phyloP scores from a whole-genome alignment of 2,329 filamentous ascomycete genomes.

The Aspergillus sergii region DNA sequence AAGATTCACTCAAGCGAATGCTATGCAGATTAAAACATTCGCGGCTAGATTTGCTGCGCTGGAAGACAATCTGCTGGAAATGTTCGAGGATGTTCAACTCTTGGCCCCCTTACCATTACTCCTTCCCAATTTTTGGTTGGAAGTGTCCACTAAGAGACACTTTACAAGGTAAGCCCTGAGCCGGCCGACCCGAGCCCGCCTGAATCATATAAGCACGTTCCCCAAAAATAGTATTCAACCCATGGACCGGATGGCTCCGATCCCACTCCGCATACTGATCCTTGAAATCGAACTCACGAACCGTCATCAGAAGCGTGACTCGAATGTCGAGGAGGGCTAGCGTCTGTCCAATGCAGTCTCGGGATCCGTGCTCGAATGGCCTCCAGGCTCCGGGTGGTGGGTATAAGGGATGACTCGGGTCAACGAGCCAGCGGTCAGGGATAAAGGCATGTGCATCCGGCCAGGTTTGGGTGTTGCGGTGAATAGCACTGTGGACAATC shows the following conservation, averaged over 20 bases:
- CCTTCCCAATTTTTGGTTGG: background rate
- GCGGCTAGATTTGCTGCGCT: too few relatives aligned
- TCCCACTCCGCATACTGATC: conserved; percentile 9
- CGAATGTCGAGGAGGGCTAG: conserved; percentile 10
- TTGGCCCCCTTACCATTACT: too few relatives aligned
- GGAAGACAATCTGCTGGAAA: too few relatives aligned
- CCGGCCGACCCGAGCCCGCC: background rate
- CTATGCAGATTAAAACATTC: too few relatives aligned
- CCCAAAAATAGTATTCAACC: conserved; percentile 1
- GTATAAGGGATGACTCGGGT: background rate
- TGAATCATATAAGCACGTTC: conserved; percentile 7
- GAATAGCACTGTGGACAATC: background rate
- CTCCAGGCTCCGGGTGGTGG: conserved; percentile 9
- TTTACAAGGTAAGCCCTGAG: background rate
- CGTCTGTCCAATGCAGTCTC: conserved; percentile 11
- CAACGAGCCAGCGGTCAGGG: conserved; percentile 13
- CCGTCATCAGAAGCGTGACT: conserved; percentile 3
- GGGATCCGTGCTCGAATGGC: conserved; percentile 16
- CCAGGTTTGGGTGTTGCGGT: conserved; percentile 6
- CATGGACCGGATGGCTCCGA: background rate
- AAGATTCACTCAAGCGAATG: too few relatives aligned
- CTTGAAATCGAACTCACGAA: conserved; percentile 8
- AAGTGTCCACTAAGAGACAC: background rate
- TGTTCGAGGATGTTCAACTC: too few relatives aligned
- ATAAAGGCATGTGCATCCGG: conserved; percentile 9